Evolutionary conservation across 495 filamentous ascomycete genomes (phyloP), one percentile per base, ranked within the genome.

Genomic region (Thermothielavioides terrestris): DNA sequence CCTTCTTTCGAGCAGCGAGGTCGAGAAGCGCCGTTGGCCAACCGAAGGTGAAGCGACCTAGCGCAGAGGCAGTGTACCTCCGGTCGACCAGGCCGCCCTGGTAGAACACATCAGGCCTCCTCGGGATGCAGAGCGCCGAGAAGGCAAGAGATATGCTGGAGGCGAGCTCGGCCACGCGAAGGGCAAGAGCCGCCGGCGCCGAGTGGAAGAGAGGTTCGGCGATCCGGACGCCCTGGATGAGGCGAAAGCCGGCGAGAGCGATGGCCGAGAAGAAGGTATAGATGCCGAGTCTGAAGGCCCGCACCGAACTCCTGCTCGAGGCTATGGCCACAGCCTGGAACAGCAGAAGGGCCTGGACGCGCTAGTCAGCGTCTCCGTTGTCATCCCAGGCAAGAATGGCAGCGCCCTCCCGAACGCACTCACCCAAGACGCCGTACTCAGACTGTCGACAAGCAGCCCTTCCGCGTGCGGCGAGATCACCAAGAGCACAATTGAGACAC

Each of bases 21-120:
- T 61, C 52, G 21, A 90, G 73, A 0, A 88, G 27, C 2, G 54
- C 55, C 4, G 51, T 61, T 8, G 77, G 74, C 86, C 86, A 91
- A 30, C 60, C 57, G 56, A 80, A 89, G 7, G 73, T 86, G 58
- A 78, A 83, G 25, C 81, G 78, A 35, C 67, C 73, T 36, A 81
- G 65, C 0, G 80, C 74, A 4, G 82, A 82, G 9, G 67, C 74
- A 0, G 82, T 84, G 38, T 68, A 71, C 63, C 85, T 74, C 27
- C 72, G 65, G 59, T 90, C 87, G 9, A 92, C 82, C 9, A 69
- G 54, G 35, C 75, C 62, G 25, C 77, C 83, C 18, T 74, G 56
- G 42, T 70, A 73, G 35, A 68, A 81, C 30, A 92, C 78, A 41
- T 81, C 72, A 8, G 87, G 86, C 15, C 86, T 73, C 31, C 87